Evolutionary conservation across 208 protist species (phyloP).

Genomic region (Polymyxa betae): DNA sequence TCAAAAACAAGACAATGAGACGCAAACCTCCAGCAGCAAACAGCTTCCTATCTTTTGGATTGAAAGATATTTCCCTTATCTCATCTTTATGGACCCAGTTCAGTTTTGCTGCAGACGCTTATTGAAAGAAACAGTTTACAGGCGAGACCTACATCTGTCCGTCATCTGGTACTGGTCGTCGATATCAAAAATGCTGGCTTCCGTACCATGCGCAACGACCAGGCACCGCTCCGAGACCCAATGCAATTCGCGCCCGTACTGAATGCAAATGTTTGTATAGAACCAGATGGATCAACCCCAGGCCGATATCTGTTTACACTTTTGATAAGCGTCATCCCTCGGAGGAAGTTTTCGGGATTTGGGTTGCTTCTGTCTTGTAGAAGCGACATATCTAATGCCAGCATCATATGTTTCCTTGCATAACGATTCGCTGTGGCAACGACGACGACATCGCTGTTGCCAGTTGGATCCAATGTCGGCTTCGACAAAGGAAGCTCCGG

Average conservation of each 20-base stretch:
- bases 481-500: neutral
- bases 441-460: neutral
- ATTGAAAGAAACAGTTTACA: neutral
- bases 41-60: neutral
- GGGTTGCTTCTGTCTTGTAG: neutral
- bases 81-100: conserved; percentile 27
- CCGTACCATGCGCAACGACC: neutral
- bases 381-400: neutral
- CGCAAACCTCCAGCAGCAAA: conserved; percentile 27
- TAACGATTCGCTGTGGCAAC: neutral
- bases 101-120: neutral
- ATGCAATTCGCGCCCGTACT: conserved; percentile 20
- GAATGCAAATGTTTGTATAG: neutral
- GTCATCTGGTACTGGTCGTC: neutral
- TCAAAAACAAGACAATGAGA: neutral
- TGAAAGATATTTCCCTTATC: conserved; percentile 38
- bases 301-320: neutral
- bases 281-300: neutral
- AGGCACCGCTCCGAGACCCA: neutral
- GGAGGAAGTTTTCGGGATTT: neutral
- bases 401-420: neutral
- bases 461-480: neutral
- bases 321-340: neutral
- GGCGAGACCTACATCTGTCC: neutral
- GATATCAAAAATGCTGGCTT: neutral